Conservation (phyloP, 768 basidiomycete species). For the Phallus indusiatus region DNA sequence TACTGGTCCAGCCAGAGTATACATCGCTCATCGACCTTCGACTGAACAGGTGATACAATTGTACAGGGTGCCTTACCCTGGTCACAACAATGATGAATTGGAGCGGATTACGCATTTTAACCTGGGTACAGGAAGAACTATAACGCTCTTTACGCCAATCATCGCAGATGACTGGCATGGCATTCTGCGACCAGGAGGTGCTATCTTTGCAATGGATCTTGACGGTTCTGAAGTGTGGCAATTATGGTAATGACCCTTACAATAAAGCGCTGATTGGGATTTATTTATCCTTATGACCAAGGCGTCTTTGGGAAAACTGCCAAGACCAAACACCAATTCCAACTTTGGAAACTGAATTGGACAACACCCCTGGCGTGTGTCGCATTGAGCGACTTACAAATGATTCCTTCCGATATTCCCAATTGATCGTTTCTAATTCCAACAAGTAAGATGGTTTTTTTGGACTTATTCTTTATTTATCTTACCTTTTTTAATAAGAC, state of each 20-base stretch:
- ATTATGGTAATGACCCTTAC: constrained; percentile 24
- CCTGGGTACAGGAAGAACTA: constrained; percentile 27
- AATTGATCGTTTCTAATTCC: constrained; percentile 24
- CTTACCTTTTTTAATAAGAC: constrained; percentile 13
- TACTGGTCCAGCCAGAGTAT: constrained; percentile 16
- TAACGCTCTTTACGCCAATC: constrained; percentile 24
- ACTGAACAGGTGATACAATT: constrained; percentile 30
- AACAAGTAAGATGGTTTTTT: constrained; percentile 23
- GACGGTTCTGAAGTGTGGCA: constrained; percentile 24
- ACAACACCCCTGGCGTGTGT: constrained; percentile 30
- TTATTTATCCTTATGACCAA: constrained; percentile 6
- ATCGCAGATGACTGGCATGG: constrained; percentile 34
- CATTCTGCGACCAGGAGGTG: constrained; percentile 16
- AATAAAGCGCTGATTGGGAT: no score
- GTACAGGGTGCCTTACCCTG: constrained; percentile 23
- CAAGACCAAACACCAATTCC: constrained; percentile 19
- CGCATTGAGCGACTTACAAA: constrained; percentile 35
- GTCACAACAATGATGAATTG: constrained; percentile 18
- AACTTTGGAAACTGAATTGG: constrained; percentile 27
- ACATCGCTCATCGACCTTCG: constrained; percentile 30
- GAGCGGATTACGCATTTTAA: constrained; percentile 32
- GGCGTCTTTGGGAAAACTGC: constrained; percentile 36
- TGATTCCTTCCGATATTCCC: constrained; percentile 25
- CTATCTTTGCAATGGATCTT: constrained; percentile 10
- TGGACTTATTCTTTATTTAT: neutral